These are phyloP conservation scores for Trichoderma koningiopsis DNA, from an alignment of 2,329 filamentous ascomycete genomes.

Conservation along the genomic window DNA sequence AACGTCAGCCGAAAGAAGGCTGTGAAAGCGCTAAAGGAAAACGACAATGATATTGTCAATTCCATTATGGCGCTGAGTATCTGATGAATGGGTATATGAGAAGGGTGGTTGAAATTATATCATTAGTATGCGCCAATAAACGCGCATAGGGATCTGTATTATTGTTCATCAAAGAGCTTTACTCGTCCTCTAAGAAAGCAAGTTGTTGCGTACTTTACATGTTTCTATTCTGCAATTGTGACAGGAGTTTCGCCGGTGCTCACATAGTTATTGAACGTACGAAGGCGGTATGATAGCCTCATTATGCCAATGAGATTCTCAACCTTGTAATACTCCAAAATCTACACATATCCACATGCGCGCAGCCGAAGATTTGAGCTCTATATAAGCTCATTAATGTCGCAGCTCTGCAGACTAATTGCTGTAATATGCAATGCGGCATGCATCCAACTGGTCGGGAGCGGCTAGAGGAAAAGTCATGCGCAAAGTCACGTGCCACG, in stretches of 20 bases:
- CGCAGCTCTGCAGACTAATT: neutral
- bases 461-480: constrained; percentile 13
- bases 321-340: neutral
- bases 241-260: neutral
- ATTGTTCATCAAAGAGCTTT: constrained; percentile 31
- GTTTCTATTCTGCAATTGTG: neutral
- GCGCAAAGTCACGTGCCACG: constrained; percentile 38
- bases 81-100: constrained; percentile 46
- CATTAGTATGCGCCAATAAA: constrained; percentile 34
- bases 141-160: constrained; percentile 37
- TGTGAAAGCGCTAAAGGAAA: constrained; percentile 97
- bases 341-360: neutral
- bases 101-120: constrained; percentile 31
- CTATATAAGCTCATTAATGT: neutral
- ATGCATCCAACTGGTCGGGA: neutral
- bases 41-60: constrained; percentile 99
- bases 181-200: constrained; percentile 21
- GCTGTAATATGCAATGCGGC: neutral
- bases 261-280: neutral
- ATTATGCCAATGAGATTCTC: no score
- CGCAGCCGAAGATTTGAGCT: neutral
- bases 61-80: constrained; percentile 98
- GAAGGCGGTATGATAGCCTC: neutral
- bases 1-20: constrained; percentile 97
- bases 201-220: neutral